Base-by-base conservation (phyloP, 148 eudicot genomes). In the Spergularia marina region DNA sequence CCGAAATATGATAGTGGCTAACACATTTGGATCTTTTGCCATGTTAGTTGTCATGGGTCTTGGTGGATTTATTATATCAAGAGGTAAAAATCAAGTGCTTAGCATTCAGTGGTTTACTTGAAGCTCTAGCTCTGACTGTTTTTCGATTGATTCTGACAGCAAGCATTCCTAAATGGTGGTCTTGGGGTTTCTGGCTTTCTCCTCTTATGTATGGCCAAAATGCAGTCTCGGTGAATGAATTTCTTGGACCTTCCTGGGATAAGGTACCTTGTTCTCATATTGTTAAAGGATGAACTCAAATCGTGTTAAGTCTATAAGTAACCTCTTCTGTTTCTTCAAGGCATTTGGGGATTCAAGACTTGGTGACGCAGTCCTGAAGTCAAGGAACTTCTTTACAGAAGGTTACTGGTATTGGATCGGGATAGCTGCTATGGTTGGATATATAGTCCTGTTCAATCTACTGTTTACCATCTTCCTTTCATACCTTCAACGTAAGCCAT, bases 1-100 rank as follows among this genome's bases (percentile, higher is more conserved):
- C 53, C 90, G 99, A 75, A 92, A 76, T 83, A 92, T 95, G 99
- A 89, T 95, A 56, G 98, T 91, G 76, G 96, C 99, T 71, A 95
- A 95, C 85, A 95, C 99, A 74, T 92, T 92, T 86, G 99, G 99
- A 84, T 95, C 99, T 72, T 95, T 95, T 65, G 99, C 97, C 78
- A 90, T 95, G 99, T 83, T 95, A 86, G 92, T 95, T 82, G 99
- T 95, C 76, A 95, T 95, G 99, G 97, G 89, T 75, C 96, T 95
- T 79, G 99, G 99, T 41, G 97, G 97, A 75, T 95, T 88, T 79
- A 83, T 95, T 15, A 81, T 95, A 79, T 92, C 99, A 69, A 92
- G 90, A 88, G 98, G 97, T 91, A 83, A 81, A 72, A 6, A 64
- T 21, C 2, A 40, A 3, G 54, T 21, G 17, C 10, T 63, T 56